A percentile compares a stretch with the other conserved stretches of the same genome.
Conservation (phyloP, 805 yeast genomes). For the Maudiozyma bulderi region DNA sequence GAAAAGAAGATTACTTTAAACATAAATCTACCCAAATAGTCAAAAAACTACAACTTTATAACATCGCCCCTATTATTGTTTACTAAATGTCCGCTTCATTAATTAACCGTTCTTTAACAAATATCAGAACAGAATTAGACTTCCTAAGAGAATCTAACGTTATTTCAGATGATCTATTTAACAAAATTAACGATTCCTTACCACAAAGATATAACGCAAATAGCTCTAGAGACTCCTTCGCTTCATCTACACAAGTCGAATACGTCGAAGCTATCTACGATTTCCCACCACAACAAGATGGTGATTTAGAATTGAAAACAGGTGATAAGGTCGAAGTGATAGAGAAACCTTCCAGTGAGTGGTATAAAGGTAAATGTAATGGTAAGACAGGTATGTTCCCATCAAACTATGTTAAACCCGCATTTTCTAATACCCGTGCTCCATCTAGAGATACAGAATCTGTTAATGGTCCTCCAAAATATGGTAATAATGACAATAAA, state of each 20-base stretch:
- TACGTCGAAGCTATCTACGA: constrained; percentile 64
- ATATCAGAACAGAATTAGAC: constrained; percentile 70
- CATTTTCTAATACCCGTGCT: constrained; percentile 11
- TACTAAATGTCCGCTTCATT: constrained; percentile 39
- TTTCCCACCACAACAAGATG: constrained; percentile 63
- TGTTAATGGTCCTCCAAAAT: constrained; percentile 15
- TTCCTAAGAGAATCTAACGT: constrained; percentile 69
- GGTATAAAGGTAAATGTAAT: constrained; percentile 78
- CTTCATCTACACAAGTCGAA: constrained; percentile 16
- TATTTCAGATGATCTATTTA: constrained; percentile 46
- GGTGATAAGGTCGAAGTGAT: constrained; percentile 65
- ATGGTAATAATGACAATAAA: neutral
- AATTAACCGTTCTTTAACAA: constrained; percentile 70
- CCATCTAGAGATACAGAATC: constrained; percentile 1
- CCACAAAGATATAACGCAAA: constrained; percentile 45
- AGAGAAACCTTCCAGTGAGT: constrained; percentile 70
- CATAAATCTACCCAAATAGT: too few species aligned
- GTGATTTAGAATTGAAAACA: constrained; percentile 52
- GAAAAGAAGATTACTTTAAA: too few species aligned
- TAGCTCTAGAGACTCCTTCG: constrained; percentile 6
- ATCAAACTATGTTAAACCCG: constrained; percentile 60
- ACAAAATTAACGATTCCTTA: constrained; percentile 40
- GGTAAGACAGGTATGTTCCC: constrained; percentile 78
- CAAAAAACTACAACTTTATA: too few species aligned
- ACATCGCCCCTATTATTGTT: too few species aligned